These are phyloP conservation scores for Trypanosoma mega DNA, from an alignment of 208 protist genomes.

Conservation along the genomic window DNA sequence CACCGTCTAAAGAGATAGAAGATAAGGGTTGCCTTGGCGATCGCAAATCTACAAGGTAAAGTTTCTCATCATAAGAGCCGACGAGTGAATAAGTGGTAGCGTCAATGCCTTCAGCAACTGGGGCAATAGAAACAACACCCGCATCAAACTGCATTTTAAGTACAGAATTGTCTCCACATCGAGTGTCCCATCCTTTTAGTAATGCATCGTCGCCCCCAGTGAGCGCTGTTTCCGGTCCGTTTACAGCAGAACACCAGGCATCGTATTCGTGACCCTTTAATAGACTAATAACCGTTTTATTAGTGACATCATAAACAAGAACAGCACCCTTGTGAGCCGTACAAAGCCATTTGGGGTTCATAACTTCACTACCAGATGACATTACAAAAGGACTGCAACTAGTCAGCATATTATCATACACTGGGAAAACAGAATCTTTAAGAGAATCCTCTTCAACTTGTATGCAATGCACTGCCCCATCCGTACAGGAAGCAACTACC, in stretches of 20 bases:
- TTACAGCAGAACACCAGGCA: conserved; percentile 76
- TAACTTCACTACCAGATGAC: not conserved
- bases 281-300: conserved; percentile 21
- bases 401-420: conserved; percentile 74
- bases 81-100: conserved; percentile 62
- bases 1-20: conserved; percentile 54
- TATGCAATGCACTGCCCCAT: conserved; percentile 60
- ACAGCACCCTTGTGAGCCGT: conserved; percentile 71
- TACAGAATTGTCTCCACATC: conserved; percentile 27
- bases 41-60: conserved; percentile 70
- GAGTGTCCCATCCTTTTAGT: conserved; percentile 58
- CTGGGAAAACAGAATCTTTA: conserved; percentile 24
- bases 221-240: conserved; percentile 27
- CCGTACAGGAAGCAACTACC: conserved; percentile 61
- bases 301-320: conserved; percentile 40
- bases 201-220: conserved; percentile 83
- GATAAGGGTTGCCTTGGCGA: conserved; percentile 42
- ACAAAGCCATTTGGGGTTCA: conserved; percentile 30
- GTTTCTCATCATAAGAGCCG: conserved; percentile 80
- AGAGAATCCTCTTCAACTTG: conserved; percentile 16
- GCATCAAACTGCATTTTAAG: conserved; percentile 52
- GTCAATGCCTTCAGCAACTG: conserved; percentile 31
- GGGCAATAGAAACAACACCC: conserved; percentile 76
- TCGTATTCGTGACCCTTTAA: conserved; percentile 78
- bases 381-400: conserved; percentile 57